Evolutionary conservation across 2,329 filamentous ascomycete species (phyloP), one percentile per base, ranked within the genome.

Genomic region (Orbilia blumenaviensis): DNA sequence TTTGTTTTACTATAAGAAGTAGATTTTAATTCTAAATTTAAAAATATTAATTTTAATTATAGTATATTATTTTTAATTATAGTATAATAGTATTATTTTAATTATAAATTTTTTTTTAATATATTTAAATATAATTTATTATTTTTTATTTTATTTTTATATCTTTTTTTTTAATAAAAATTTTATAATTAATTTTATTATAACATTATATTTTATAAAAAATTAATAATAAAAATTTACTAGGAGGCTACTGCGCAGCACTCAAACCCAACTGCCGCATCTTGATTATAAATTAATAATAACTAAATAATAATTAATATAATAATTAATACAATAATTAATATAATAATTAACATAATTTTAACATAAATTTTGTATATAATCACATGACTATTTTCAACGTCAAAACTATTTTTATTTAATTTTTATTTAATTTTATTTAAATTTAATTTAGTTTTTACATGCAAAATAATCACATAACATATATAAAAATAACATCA

Each of bases 81-180:
- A 54, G 8, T 27, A 54, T 54, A 21, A 29, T 54, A 54, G 29
- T 54, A 27, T 54, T 29, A 29, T 27, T 21, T 29, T 12, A 8
- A 9, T 10, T 29, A 54, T 16, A 54, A 27, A 16, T 16, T 29
- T 27, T 29, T 25, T 27, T 54, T 27, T 27, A 29, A 54, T 8
- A 21, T 54, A 29, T 21, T 54, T 54, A 18, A 58, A 58, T 18
- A 58, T 58, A 25, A 36, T 36, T 58, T 58, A 58, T 36, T 16
- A 25, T 16, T 36, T 32, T 58, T 32, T 32, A 38, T 36, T 56
- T 56, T 56, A 56, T 32, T 36, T 16, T 7, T 18, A 18, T 18
- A 32, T 58, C 18, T 36, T 32, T 36, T 36, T 36, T 36, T 5
- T 36, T 18, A 5, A 25, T 58, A 6, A 12, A 38, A 34, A 34